Conservation (phyloP, 495 filamentous ascomycete genomes). For the Ramalina intermedia region DNA sequence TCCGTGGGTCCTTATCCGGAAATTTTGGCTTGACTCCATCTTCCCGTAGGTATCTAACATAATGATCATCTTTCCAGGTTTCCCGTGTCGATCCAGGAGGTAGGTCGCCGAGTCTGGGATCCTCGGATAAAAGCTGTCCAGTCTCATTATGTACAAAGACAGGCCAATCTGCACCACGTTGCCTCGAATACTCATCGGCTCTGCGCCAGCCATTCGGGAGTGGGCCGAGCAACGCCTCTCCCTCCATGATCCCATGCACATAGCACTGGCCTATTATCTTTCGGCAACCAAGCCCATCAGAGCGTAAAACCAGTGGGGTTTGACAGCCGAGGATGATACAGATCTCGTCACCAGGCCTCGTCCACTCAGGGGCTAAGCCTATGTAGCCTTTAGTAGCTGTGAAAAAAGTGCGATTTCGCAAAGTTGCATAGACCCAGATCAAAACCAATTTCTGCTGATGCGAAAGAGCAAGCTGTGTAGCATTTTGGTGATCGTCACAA, state of each 20-base stretch:
- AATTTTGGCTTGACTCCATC: background rate
- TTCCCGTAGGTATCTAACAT: background rate
- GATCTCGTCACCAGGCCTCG: constrained; percentile 8
- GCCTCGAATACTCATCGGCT: background rate
- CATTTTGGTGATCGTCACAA: background rate
- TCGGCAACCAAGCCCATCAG: background rate
- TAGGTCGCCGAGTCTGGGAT: background rate
- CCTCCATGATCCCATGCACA: constrained; percentile 4
- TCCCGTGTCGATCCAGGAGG: background rate
- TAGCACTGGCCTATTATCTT: constrained; percentile 1
- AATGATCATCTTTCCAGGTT: background rate
- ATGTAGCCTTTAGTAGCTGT: constrained; percentile 4
- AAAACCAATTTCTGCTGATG: background rate
- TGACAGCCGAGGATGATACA: constrained; percentile 8
- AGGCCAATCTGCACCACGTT: accelerated
- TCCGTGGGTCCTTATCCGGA: background rate
- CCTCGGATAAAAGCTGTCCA: background rate
- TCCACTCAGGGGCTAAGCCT: constrained; percentile 10
- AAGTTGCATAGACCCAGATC: accelerated
- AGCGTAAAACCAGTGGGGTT: constrained; percentile 8
- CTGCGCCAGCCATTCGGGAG: background rate
- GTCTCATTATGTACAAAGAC: background rate
- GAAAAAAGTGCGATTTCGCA: background rate
- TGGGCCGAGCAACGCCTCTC: background rate
- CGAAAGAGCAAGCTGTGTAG: background rate